Base-by-base conservation (phyloP, 148 eudicot genomes). In the Chenopodium suecicum region DNA sequence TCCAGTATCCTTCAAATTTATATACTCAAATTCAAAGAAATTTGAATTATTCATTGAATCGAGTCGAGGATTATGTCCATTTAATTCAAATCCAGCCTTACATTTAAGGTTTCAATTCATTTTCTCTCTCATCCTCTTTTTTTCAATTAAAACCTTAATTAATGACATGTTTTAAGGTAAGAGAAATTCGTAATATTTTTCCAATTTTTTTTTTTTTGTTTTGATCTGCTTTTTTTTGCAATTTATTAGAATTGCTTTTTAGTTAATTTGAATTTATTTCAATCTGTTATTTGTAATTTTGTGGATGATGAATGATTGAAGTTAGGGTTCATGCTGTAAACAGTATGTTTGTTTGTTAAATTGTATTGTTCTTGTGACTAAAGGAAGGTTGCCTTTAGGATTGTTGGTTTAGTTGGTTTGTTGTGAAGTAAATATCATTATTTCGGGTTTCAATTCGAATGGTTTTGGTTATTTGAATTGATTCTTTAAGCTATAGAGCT, bases 91-190 rank as follows among this genome's bases (percentile, higher is more conserved):
- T 41, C 7, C 44, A 41, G 7, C 44, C 8, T 41, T 41, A 41
- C 8, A 41, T 5, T 41, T 41, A 41, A 41, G 44, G 44, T 41
- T 41, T 41, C 44, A 41, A 41, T 41, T 41, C 44, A 41, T 41
- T 41, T 5, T 41, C 44, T 41, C 44, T 41, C 4, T 70, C 76
- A 47, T 70, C 32, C 72, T 23, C 76, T 6, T 80, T 27, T 34
- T 34, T 77, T 84, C 63, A 44, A 62, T 81, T 69, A 4, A 46
- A 5, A 79, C 71, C 78, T 75, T 54, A 71, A 80, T 3, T 31
- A 34, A 67, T 62, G 19, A 2, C 17, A 23, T 44, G 10, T n/a
- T 73, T 73, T 48, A 20, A 47, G 32, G 56, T 73, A 73, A 46
- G 6, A 48, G 12, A 34, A 70, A 1, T 9, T 8, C 1, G 73